These are phyloP conservation scores for Lachnellula hyalina DNA, from an alignment of 2,329 filamentous ascomycete species.

Conservation along the genomic window DNA sequence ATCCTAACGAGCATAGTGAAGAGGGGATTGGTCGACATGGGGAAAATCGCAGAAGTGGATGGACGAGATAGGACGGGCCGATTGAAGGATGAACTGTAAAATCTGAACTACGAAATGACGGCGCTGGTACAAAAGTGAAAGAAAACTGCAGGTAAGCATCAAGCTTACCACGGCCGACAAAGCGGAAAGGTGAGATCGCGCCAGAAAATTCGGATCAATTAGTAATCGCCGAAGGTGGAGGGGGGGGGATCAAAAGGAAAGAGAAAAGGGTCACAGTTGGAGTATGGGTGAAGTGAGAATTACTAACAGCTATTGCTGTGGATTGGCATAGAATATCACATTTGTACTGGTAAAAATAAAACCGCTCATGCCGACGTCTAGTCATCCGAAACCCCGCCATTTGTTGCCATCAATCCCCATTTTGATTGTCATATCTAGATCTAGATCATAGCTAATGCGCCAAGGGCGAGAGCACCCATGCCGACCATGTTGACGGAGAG, in stretches of 20 bases:
- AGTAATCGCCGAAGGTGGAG: too few species aligned
- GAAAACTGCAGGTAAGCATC: background rate
- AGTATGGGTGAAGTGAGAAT: too few species aligned
- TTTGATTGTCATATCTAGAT: background rate
- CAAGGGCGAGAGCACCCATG: conserved; percentile 1
- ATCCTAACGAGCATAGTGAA: conserved; percentile 73
- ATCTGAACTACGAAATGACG: background rate
- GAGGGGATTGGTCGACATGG: conserved; percentile 41
- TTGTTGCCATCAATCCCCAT: background rate
- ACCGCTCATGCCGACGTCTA: background rate
- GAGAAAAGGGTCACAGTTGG: too few species aligned
- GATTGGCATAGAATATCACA: too few species aligned
- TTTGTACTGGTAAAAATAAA: too few species aligned
- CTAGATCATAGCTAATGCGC: conserved; percentile 3
- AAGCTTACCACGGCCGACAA: background rate
- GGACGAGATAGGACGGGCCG: conserved; percentile 16
- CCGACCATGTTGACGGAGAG: background rate
- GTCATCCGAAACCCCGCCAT: background rate
- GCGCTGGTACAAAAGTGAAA: too few species aligned
- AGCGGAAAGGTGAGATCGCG: background rate
- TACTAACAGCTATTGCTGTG: too few species aligned
- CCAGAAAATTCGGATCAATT: too few species aligned
- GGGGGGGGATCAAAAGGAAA: too few species aligned
- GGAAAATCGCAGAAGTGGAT: conserved; percentile 21
- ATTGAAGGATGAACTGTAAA: conserved; percentile 24